A percentile compares a stretch with the other conserved stretches of the same genome.
Evolutionary conservation across 345 rosid genomes (phyloP).

Genomic region (Viola odorata): DNA sequence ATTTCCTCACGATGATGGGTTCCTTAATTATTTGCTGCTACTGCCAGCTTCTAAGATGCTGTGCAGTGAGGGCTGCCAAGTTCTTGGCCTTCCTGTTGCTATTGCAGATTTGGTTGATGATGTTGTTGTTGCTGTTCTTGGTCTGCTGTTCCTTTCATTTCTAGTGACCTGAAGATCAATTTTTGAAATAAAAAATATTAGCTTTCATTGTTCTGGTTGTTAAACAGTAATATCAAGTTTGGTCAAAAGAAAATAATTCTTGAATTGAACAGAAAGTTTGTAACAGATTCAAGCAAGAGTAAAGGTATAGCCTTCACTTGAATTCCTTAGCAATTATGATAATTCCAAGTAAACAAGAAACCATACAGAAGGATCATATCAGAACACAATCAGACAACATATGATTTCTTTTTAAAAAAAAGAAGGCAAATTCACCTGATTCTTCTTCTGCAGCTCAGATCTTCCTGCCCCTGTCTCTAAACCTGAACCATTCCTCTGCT

Average conservation of each 20-base stretch:
- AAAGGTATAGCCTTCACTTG: too few relatives aligned
- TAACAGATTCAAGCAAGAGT: too few relatives aligned
- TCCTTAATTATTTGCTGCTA: slow-evolving; percentile 27
- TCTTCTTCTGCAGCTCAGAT: slow-evolving; percentile 35
- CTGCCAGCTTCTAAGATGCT: slow-evolving; percentile 74
- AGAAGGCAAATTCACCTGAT: slow-evolving; percentile 29
- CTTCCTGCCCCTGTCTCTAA: slow-evolving; percentile 25
- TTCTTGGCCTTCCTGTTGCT: slow-evolving; percentile 37
- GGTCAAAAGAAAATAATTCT: too few relatives aligned
- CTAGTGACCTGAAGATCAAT: slow-evolving; percentile 34
- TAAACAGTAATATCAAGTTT: too few relatives aligned
- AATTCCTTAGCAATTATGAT: background rate
- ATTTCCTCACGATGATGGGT: slow-evolving; percentile 2
- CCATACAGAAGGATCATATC: background rate
- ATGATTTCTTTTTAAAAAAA: background rate
- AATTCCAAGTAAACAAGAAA: background rate
- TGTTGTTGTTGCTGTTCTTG: slow-evolving; percentile 33
- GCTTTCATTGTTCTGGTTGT: background rate
- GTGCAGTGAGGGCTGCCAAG: slow-evolving; percentile 89
- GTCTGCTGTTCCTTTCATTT: slow-evolving; percentile 43
- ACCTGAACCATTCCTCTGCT: slow-evolving; percentile 13
- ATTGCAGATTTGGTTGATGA: slow-evolving; percentile 30
- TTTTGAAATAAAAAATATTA: background rate
- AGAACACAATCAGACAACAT: background rate
- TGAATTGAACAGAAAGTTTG: too few relatives aligned